phyloP scores from a whole-genome alignment of 129 eudicot genomes.

The Flaveria ramosissima region DNA sequence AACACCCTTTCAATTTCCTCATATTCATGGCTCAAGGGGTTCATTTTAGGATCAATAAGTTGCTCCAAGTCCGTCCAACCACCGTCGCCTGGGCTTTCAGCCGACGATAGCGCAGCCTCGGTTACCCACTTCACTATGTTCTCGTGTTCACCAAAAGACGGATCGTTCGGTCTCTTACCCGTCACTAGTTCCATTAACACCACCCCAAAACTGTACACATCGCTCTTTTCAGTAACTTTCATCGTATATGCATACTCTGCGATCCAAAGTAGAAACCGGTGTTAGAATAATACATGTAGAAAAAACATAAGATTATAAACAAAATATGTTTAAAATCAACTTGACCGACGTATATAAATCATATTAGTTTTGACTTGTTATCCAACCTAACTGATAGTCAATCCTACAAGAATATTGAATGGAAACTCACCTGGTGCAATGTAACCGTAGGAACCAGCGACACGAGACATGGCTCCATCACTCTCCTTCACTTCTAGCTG shows the following conservation, averaged over 20 bases:
- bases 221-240: slow-evolving; percentile 79
- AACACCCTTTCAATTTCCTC: slow-evolving; percentile 59
- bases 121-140: slow-evolving; percentile 71
- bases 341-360: background rate
- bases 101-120: slow-evolving; percentile 39
- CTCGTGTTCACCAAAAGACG: slow-evolving; percentile 54
- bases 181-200: slow-evolving; percentile 67
- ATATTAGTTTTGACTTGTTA: background rate
- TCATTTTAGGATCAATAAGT: slow-evolving; percentile 58
- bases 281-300: background rate
- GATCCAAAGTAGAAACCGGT: slow-evolving; percentile 6
- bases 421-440: slow-evolving; percentile 76
- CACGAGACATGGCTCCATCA: slow-evolving; percentile 58
- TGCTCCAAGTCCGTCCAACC: slow-evolving; percentile 36
- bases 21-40: slow-evolving; percentile 34
- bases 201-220: slow-evolving; percentile 78
- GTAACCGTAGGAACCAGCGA: slow-evolving; percentile 91
- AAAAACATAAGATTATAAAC: background rate
- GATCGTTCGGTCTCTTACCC: slow-evolving; percentile 64
- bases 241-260: slow-evolving; percentile 80
- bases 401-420: background rate
- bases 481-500: slow-evolving; percentile 42
- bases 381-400: too few relatives aligned
- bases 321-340: background rate
- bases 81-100: slow-evolving; percentile 21